Conservation (phyloP, 768 basidiomycete species). For the Pleurotus tuoliensis region DNA sequence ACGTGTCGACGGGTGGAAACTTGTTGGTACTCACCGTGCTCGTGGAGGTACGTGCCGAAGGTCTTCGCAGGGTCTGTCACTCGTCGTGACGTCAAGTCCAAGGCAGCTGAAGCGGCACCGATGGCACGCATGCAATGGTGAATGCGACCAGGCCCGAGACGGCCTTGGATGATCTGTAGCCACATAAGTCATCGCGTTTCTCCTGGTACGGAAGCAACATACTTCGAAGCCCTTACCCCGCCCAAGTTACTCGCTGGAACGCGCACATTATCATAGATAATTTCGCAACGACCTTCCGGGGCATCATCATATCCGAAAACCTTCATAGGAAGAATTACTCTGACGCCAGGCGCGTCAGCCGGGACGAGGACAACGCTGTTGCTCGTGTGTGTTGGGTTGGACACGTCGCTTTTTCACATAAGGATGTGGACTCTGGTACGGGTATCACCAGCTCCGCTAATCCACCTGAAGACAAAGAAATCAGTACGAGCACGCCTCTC, state of each 20-base stretch:
- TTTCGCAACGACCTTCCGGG: conserved; percentile 94
- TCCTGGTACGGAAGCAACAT: conserved; percentile 1
- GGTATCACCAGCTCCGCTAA: conserved; percentile 96
- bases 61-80: conserved; percentile 89
- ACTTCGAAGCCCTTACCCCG: conserved; percentile 97
- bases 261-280: conserved; percentile 91
- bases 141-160: conserved; percentile 91
- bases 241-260: conserved; percentile 84
- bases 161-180: conserved; percentile 85
- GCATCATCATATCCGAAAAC: conserved; percentile 95
- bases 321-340: conserved; percentile 83
- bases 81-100: conserved; percentile 85
- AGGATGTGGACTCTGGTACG: conserved; percentile 87
- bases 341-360: conserved; percentile 80
- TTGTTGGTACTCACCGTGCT: conserved; percentile 63
- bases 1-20: not conserved
- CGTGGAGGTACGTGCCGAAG: conserved; percentile 86
- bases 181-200: too few species aligned
- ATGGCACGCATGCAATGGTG: conserved; percentile 99
- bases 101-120: conserved; percentile 77
- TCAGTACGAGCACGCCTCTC: not conserved
- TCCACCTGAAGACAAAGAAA: conserved; percentile 66
- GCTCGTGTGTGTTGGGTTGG: conserved; percentile 70
- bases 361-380: conserved; percentile 98
- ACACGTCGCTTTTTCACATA: conserved; percentile 91